Percentiles rank a stretch among this genome's conserved stretches.
Conservation (phyloP, 2,329 filamentous ascomycete genomes). For the Rhexocercosporidium sp. region DNA sequence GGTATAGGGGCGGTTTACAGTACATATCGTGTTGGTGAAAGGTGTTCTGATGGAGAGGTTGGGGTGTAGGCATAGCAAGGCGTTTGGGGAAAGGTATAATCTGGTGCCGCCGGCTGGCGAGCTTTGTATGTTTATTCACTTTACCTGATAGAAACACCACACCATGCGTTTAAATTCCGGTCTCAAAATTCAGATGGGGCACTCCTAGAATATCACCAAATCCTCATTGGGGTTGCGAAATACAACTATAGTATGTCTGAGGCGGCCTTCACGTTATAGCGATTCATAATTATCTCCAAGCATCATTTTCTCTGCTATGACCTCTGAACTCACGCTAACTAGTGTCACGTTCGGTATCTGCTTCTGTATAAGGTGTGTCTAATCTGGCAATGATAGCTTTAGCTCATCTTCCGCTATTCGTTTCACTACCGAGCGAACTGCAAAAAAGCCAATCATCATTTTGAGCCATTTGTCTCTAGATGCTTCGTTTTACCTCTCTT, state of each 20-base stretch:
- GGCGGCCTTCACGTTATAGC: too few species aligned
- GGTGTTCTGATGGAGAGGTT: background rate
- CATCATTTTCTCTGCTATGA: too few species aligned
- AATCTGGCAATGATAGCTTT: too few species aligned
- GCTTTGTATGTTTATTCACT: background rate
- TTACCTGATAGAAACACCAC: background rate
- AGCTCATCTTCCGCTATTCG: too few species aligned
- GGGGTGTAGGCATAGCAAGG: conserved; percentile 27
- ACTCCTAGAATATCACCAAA: background rate
- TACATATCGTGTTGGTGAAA: background rate
- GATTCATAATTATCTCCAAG: too few species aligned
- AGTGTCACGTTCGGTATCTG: too few species aligned
- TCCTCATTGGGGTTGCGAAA: too few species aligned
- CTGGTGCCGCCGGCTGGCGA: background rate
- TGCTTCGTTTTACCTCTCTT: background rate
- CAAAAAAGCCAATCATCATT: too few species aligned
- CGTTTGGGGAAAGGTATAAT: conserved; percentile 13
- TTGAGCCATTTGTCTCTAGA: background rate
- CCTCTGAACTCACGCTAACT: too few species aligned
- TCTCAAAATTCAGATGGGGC: background rate
- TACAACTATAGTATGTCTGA: too few species aligned
- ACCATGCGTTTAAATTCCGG: background rate
- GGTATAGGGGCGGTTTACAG: conserved; percentile 21
- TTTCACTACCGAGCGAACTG: too few species aligned
- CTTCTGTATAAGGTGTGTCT: too few species aligned